phyloP scores from a whole-genome alignment of 176 grass and related monocot species.

The Oropetium thomaeum region DNA sequence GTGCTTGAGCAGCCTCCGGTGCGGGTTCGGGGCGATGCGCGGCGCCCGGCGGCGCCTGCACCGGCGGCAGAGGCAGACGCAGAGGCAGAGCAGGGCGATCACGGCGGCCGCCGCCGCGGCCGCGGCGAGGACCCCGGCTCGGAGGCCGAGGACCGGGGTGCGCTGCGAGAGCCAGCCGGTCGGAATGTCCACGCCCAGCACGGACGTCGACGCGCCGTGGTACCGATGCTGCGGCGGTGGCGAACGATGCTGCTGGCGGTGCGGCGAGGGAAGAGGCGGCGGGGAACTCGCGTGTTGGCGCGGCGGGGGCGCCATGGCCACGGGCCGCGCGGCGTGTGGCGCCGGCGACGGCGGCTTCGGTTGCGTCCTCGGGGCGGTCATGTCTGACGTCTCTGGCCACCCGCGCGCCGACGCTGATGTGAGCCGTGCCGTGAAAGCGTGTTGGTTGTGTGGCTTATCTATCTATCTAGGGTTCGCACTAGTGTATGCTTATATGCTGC shows the following conservation, averaged over 20 bases:
- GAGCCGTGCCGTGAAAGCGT: constrained; percentile 13
- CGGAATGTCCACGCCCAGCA: constrained; percentile 45
- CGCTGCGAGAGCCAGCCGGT: constrained; percentile 58
- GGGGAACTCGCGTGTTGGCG: not conserved
- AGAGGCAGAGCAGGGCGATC: constrained; percentile 42
- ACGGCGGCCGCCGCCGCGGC: constrained; percentile 36
- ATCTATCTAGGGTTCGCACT: not conserved
- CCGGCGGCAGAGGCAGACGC: constrained; percentile 50
- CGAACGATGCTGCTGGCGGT: not conserved
- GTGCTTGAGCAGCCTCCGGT: constrained; percentile 31
- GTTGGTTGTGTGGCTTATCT: not conserved
- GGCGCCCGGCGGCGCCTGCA: constrained; percentile 39
- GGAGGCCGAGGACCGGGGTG: constrained; percentile 79
- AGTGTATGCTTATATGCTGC: not conserved
- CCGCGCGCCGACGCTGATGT: not conserved
- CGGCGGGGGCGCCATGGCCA: not conserved
- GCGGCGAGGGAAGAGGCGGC: not conserved
- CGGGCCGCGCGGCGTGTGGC: not conserved
- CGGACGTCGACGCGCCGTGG: constrained; percentile 18
- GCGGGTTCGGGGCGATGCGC: constrained; percentile 12
- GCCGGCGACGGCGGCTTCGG: not conserved
- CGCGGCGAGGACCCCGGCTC: constrained; percentile 60
- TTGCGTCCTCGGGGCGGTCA: not conserved
- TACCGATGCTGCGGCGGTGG: not conserved
- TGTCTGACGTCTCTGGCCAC: not conserved